These are phyloP conservation scores for Lentinula aciculospora DNA, from an alignment of 768 basidiomycete genomes.

Conservation along the genomic window DNA sequence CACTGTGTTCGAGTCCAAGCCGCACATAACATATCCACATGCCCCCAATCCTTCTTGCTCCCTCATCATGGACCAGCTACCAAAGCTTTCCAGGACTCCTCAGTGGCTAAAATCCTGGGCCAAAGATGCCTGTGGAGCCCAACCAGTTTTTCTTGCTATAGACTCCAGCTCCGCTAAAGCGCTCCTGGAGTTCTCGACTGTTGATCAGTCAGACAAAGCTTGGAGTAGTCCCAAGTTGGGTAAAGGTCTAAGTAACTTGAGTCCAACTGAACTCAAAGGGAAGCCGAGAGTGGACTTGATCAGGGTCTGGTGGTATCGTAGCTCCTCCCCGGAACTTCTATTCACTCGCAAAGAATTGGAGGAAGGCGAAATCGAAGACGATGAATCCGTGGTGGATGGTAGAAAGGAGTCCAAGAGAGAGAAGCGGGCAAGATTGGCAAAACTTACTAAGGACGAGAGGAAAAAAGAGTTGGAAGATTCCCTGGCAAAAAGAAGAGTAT, in stretches of 20 bases:
- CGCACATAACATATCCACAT: conserved; percentile 19
- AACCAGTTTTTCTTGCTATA: conserved; percentile 35
- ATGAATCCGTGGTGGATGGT: conserved; percentile 13
- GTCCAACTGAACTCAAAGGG: conserved; percentile 33
- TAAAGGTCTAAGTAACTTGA: conserved; percentile 18
- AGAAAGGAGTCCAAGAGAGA: conserved; percentile 27
- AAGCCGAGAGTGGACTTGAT: conserved; percentile 39
- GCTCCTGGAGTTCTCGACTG: conserved; percentile 44
- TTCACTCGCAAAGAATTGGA: conserved; percentile 36
- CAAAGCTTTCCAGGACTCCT: conserved; percentile 37
- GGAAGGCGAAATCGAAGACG: conserved; percentile 44
- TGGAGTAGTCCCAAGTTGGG: conserved; percentile 47
- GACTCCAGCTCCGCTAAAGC: conserved; percentile 37
- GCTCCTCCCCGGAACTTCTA: conserved; percentile 14
- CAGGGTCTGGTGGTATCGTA: conserved; percentile 45
- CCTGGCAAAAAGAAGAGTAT: not conserved
- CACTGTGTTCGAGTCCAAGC: conserved; percentile 14
- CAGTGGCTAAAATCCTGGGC: conserved; percentile 41
- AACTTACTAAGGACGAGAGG: conserved; percentile 10
- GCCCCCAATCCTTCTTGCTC: conserved; percentile 44
- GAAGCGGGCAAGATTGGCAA: conserved; percentile 19
- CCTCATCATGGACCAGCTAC: conserved; percentile 52
- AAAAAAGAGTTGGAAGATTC: conserved; percentile 5
- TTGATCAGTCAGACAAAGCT: conserved; percentile 38
- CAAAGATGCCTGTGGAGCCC: conserved; percentile 27